phyloP scores from a whole-genome alignment of 2,329 filamentous ascomycete species.

The Hymenotorrendiella dingleyae region DNA sequence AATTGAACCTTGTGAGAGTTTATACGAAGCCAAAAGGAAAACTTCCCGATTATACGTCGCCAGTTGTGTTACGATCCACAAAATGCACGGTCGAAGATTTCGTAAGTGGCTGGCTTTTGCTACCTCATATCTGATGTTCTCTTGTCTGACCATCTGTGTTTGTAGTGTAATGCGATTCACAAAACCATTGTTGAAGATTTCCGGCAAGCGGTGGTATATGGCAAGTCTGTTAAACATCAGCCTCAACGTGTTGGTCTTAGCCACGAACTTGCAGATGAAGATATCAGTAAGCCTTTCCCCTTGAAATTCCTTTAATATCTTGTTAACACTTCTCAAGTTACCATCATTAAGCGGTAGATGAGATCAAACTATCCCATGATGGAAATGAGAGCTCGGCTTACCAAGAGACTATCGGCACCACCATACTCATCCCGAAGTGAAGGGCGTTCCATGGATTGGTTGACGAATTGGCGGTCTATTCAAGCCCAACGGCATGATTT shows the following conservation, averaged over 20 bases:
- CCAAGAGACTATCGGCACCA: too few relatives aligned
- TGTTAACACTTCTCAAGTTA: slow-evolving; percentile 39
- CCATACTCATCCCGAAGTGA: too few relatives aligned
- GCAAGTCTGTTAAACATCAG: slow-evolving; percentile 97
- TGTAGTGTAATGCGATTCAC: slow-evolving; percentile 92
- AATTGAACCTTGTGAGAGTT: slow-evolving; percentile 81
- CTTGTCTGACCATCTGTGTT: slow-evolving; percentile 12
- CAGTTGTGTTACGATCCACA: slow-evolving; percentile 78
- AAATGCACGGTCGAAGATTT: slow-evolving; percentile 95
- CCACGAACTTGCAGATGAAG: slow-evolving; percentile 92
- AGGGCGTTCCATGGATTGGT: too few relatives aligned
- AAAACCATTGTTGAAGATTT: slow-evolving; percentile 94
- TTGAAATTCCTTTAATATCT: neutral
- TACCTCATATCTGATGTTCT: slow-evolving; percentile 3
- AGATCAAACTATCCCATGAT: too few relatives aligned
- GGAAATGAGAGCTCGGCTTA: too few relatives aligned
- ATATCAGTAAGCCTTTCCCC: slow-evolving; percentile 55
- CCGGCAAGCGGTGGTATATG: slow-evolving; percentile 92
- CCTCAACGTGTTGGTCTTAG: slow-evolving; percentile 88
- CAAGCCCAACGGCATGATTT: neutral
- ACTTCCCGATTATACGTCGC: slow-evolving; percentile 83
- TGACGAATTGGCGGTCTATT: slow-evolving; percentile 1
- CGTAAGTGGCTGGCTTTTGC: slow-evolving; percentile 50
- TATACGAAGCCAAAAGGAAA: slow-evolving; percentile 98
- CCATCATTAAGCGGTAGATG: slow-evolving; percentile 60